Evolutionary conservation across 352 stramenopile species (phyloP), one percentile per base, ranked within the genome.

Genomic region (Phytophthora kernoviae): DNA sequence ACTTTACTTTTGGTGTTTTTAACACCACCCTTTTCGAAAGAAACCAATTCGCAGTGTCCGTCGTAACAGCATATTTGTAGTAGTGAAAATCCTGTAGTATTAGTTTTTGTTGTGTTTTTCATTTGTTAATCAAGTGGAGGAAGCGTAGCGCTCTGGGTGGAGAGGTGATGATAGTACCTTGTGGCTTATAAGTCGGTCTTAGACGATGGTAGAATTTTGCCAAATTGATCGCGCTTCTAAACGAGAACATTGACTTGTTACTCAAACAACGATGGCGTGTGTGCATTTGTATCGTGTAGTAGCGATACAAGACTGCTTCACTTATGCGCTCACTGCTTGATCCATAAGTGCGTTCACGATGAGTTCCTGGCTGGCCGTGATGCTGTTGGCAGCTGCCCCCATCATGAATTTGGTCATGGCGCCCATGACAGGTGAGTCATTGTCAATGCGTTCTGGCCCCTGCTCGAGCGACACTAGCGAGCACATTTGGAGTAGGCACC

Each of bases 401-500:
- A 76, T 71, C 63, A 76, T 71, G 32, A 76, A 76, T 54, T 76
- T 71, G 21, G 68, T 76, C 48, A 76, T 70, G 12, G 68, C 60
- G 6, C 68, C 64, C 54, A 73, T 68, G 2, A 68, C 66, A 7
- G 68, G 50, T 11, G 63, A 62, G 21, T 76, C 68, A 27, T 60
- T 68, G 47, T 72, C 63, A 11, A 52, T 58, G 14, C 57, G 52
- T 9, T 72, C 57, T 49, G 67, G 58, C 20, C 63, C 63, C 14
- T 70, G 62, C 37, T 72, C 63, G 9, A 72, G 63, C 11, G 63
- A 72, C 41, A 72, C 63, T 11, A 75, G 46, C 17, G 71, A 69
- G 46, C 75, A 83, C 52, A 70, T 79, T 54, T 88, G 78, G 20
- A 91, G 65, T 36, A 89, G 57, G 33, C 74, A 71, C 32, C 64